These are phyloP conservation scores for Populus deltoides DNA, from an alignment of 345 rosid genomes.

Conservation along the genomic window DNA sequence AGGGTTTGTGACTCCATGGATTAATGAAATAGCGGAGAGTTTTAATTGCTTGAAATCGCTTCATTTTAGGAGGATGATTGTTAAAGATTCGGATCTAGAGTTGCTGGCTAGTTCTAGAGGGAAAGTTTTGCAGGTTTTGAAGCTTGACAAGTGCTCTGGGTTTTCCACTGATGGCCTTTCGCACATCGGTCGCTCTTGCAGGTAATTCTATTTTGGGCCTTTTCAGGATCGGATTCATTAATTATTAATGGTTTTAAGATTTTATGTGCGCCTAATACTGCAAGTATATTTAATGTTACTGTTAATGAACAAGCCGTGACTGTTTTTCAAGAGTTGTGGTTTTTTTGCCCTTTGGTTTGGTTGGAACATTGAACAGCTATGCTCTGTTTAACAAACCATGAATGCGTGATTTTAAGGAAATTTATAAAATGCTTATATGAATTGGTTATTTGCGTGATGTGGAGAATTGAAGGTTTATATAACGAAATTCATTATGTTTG, in stretches of 20 bases:
- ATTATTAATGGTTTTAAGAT: neutral
- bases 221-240: neutral
- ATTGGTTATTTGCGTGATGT: neutral
- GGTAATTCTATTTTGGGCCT: conserved; percentile 31
- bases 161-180: conserved; percentile 82
- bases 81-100: conserved; percentile 73
- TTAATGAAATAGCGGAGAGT: conserved; percentile 45
- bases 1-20: conserved; percentile 77
- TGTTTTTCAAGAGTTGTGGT: neutral
- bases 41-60: conserved; percentile 58
- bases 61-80: conserved; percentile 86
- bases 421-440: neutral
- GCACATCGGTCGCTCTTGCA: conserved; percentile 65
- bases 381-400: neutral
- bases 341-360: neutral
- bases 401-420: neutral
- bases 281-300: neutral
- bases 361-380: neutral
- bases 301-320: neutral
- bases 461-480: neutral
- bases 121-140: conserved; percentile 48
- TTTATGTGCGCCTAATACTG: neutral
- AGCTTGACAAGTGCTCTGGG: conserved; percentile 88
- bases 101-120: conserved; percentile 46
- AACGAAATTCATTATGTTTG: neutral